Evolutionary conservation across 2,329 filamentous ascomycete species (phyloP), one percentile per base, ranked within the genome.

Genomic region (Alternaria gansuensis): DNA sequence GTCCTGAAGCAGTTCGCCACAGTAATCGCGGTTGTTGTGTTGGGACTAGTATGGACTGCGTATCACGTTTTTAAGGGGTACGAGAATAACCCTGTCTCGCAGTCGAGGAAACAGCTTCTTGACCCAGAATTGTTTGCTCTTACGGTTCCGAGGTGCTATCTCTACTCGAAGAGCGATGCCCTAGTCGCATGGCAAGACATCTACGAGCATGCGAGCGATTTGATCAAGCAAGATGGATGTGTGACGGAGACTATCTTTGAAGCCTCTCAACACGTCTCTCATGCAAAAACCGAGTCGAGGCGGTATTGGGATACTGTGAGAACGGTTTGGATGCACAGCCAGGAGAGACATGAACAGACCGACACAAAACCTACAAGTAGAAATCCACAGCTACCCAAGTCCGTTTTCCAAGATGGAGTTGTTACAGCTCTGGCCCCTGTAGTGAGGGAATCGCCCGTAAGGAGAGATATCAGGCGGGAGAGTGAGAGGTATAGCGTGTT

Each of bases 121-220:
- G 21, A 50, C 33, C 46, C 21, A 28, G 21, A 13, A 14, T n/a
- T 37, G 10, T 50, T 36, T n/a, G 9, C 33, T 3, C 46, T 37
- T 10, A 37, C 17, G 14, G 17, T 37, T 50, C 46, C 21, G 2
- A 36, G 46, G 28, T 50, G 46, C 46, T 50, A 50, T 28, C 46
- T 50, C 10, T 50, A 50, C 17, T 50, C 21, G 11, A 50, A 36
- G 7, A 37, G 31, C 3, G 46, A 50, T 26, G 9, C 46, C 1
- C n/a, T 50, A 17, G 33, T 50, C 26, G 17, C 17, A n/a, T 50
- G 33, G 31, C 29, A 50, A 37, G 46, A 50, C 17, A 39, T 50
- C 24, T 28, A 50, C 17, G 33, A 37, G 31, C 33, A 50, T 26
- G 46, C 33, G 10, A 26, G 23, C n/a, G 46, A 36, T 5, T 50